Evolutionary conservation across 176 grass and related monocot species (phyloP).

Genomic region (Oryza meyeriana): DNA sequence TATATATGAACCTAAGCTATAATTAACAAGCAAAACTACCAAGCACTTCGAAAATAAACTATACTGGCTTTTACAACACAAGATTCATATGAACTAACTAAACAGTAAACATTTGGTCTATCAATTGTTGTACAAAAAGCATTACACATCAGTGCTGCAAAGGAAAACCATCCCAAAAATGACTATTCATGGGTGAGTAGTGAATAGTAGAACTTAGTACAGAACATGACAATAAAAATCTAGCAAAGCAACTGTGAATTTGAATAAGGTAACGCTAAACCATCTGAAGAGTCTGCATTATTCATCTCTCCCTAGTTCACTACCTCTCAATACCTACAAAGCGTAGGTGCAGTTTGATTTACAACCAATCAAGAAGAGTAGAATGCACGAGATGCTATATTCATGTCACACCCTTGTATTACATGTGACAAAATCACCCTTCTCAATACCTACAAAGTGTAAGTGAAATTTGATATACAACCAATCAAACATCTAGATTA

Average conservation of each 20-base stretch:
- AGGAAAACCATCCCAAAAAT: neutral
- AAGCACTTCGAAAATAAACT: neutral
- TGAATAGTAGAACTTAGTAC: neutral
- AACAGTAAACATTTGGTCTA: neutral
- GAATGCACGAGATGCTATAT: slow-evolving; percentile 7
- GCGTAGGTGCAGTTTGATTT: neutral
- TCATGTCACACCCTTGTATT: neutral
- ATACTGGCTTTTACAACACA: neutral
- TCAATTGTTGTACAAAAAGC: neutral
- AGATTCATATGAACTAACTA: neutral
- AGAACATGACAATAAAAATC: neutral
- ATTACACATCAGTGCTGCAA: neutral
- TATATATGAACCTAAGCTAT: neutral
- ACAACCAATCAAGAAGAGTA: slow-evolving; percentile 10
- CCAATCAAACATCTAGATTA: slow-evolving; percentile 1
- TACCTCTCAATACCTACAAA: neutral
- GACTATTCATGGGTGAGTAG: neutral
- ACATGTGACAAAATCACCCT: neutral
- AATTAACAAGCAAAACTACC: neutral
- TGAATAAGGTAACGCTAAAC: neutral
- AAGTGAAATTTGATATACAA: slow-evolving; percentile 8
- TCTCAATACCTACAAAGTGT: neutral
- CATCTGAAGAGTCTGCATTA: neutral
- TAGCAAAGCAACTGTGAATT: neutral
- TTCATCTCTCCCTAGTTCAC: neutral